Conservation (phyloP, 83 land plant species). For the Larix sibirica region DNA sequence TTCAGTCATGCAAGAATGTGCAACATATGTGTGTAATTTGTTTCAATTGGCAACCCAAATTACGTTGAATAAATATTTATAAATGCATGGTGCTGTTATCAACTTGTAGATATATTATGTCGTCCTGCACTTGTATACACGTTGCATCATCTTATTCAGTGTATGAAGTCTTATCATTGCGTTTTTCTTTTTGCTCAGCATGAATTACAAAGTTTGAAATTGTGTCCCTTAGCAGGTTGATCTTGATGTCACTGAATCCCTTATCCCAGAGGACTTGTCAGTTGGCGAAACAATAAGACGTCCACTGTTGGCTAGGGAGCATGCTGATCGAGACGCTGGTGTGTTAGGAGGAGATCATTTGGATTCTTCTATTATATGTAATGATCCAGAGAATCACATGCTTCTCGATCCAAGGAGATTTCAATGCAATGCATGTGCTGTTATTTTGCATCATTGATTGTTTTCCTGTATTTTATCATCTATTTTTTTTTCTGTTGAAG, state of each 20-base stretch:
- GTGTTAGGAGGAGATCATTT: background rate
- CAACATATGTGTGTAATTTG: background rate
- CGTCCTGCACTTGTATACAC: background rate
- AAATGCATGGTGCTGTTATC: background rate
- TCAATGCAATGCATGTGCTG: constrained; percentile 4
- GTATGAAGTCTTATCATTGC: background rate
- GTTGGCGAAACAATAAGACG: background rate
- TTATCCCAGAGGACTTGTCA: constrained; percentile 9
- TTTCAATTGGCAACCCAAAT: background rate
- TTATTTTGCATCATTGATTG: background rate
- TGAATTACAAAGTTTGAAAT: background rate
- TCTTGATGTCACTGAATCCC: background rate
- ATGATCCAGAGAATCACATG: too few species aligned
- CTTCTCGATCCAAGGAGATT: background rate
- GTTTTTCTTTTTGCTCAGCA: background rate
- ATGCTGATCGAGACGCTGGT: background rate
- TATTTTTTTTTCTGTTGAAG: background rate
- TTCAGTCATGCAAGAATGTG: too few species aligned
- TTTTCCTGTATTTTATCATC: background rate
- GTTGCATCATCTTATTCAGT: background rate
- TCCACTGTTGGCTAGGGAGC: background rate
- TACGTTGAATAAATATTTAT: background rate
- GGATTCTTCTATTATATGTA: background rate
- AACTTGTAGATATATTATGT: background rate
- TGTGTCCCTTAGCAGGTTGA: constrained; percentile 3